Conservation (phyloP, 2,329 filamentous ascomycete species). For the Fusarium dlaminii region DNA sequence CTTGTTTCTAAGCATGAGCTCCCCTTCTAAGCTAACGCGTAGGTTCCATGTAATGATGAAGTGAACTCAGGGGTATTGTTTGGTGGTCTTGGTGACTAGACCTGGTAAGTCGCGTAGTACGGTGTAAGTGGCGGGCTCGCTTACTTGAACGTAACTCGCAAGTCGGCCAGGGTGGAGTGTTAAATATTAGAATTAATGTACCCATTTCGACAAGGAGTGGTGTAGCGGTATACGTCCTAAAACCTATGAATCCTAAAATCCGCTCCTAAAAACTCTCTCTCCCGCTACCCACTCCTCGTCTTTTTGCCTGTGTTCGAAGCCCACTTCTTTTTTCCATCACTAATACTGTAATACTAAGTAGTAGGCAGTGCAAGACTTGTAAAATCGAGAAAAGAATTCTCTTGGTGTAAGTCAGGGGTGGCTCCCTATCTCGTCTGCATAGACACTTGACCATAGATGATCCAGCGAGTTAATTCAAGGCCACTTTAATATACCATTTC, state of each 20-base stretch:
- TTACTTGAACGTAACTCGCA: background rate
- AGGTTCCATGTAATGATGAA: background rate
- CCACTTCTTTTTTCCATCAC: background rate
- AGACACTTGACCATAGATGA: no score
- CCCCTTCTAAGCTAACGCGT: background rate
- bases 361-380: background rate
- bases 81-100: background rate
- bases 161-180: background rate
- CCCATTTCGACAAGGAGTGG: background rate
- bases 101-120: background rate
- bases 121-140: background rate
- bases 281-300: background rate
- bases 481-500: background rate
- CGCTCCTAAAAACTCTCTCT: constrained; percentile 9
- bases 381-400: background rate
- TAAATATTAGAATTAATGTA: background rate
- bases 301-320: background rate
- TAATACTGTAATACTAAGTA: background rate
- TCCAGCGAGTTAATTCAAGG: rapidly evolving
- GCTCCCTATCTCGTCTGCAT: background rate
- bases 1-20: background rate
- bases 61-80: background rate
- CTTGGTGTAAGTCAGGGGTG: background rate
- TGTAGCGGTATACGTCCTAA: constrained; percentile 4
- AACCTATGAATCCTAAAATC: background rate